Evolutionary conservation across 106 monocot genomes (phyloP).

Genomic region (Acorus gramineus): DNA sequence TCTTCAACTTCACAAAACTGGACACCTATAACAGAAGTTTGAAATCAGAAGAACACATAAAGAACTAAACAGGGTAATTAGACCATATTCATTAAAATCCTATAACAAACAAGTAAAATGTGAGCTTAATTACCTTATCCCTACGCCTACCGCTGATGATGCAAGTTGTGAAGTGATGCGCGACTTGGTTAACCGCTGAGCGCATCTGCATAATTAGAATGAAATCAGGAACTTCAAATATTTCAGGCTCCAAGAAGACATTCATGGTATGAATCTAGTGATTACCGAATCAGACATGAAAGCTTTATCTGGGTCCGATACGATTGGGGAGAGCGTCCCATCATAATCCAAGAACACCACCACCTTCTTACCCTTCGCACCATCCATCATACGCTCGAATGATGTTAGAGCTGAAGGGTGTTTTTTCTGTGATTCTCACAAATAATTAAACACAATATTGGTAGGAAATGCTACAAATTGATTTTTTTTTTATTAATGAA

Average conservation of each 20-base stretch:
- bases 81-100: background rate
- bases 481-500: no score
- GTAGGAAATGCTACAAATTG: no score
- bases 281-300: constrained; percentile 13
- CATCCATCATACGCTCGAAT: no score
- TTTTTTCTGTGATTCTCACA: no score
- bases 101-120: background rate
- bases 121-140: constrained; percentile 8
- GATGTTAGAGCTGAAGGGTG: no score
- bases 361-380: no score
- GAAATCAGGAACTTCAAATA: background rate
- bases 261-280: background rate
- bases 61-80: background rate
- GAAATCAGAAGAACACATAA: background rate
- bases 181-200: constrained; percentile 8
- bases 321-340: constrained; percentile 2
- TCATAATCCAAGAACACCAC: no score
- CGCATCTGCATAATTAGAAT: constrained; percentile 12
- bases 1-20: constrained; percentile 10
- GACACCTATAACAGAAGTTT: constrained; percentile 4
- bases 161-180: constrained; percentile 18
- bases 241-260: background rate
- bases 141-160: constrained; percentile 18
- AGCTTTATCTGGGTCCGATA: constrained; percentile 8
- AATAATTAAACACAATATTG: no score